Evolutionary conservation across 331 rosid genomes (phyloP).

Genomic region (Quercus lobata): DNA sequence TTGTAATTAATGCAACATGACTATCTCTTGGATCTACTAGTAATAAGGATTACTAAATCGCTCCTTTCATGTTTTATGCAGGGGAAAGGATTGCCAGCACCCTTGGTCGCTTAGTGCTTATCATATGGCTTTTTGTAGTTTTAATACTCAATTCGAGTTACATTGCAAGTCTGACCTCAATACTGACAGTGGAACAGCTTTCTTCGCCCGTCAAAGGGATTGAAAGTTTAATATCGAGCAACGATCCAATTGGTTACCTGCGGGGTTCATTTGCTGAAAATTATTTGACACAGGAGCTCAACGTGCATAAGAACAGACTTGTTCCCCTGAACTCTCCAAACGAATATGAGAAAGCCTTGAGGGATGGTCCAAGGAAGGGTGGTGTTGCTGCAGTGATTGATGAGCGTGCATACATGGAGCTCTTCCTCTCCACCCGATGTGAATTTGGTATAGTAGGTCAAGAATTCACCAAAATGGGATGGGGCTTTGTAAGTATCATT

Average conservation of each 20-base stretch:
- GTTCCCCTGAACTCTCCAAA: conserved; percentile 40
- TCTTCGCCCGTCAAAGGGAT: conserved; percentile 68
- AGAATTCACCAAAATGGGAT: too few relatives aligned
- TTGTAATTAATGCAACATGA: too few relatives aligned
- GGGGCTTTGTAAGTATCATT: conserved; percentile 44
- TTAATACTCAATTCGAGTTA: conserved; percentile 67
- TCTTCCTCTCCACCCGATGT: conserved; percentile 57
- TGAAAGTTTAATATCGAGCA: conserved; percentile 48
- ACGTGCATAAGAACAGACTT: conserved; percentile 53
- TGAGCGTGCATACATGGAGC: conserved; percentile 62
- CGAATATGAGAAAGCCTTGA: conserved; percentile 52
- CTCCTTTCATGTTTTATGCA: conserved; percentile 10
- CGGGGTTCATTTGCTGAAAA: conserved; percentile 48
- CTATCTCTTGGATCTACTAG: too few relatives aligned
- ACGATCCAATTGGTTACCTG: conserved; percentile 49
- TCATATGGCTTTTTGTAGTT: conserved; percentile 75
- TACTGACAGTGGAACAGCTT: conserved; percentile 65
- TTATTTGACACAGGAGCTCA: conserved; percentile 52
- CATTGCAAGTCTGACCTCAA: conserved; percentile 69
- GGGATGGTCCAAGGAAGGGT: conserved; percentile 42
- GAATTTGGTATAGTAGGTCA: conserved; percentile 16
- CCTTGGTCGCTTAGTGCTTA: conserved; percentile 57
- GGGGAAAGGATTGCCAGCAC: conserved; percentile 56
- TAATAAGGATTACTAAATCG: not conserved
- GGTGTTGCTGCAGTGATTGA: conserved; percentile 65